These are phyloP conservation scores for Plasmodium cynomolgi DNA, from an alignment of 169 alveolate genomes.

Conservation along the genomic window DNA sequence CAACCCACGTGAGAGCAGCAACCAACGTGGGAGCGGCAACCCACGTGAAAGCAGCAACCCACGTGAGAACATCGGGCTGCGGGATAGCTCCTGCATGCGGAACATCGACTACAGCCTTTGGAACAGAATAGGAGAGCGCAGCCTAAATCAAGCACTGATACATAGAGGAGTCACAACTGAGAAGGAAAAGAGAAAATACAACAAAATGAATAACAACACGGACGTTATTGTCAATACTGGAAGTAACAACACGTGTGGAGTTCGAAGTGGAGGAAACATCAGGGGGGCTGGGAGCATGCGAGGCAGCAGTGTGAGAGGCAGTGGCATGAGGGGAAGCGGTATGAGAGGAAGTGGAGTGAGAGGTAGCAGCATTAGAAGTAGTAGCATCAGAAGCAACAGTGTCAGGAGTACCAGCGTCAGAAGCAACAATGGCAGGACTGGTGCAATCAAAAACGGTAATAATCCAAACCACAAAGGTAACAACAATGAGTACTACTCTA, in stretches of 20 bases:
- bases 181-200: background rate
- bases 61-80: slow-evolving; percentile 1
- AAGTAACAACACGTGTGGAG: background rate
- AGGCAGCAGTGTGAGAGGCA: background rate
- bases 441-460: background rate
- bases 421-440: background rate
- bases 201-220: background rate
- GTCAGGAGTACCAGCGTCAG: background rate
- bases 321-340: background rate
- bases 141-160: background rate
- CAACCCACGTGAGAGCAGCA: background rate
- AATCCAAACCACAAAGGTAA: background rate
- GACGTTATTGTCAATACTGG: background rate
- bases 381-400: background rate
- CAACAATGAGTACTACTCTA: background rate
- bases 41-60: background rate
- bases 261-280: background rate
- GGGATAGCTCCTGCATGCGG: background rate
- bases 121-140: background rate
- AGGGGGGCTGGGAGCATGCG: background rate
- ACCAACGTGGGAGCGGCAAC: background rate
- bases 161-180: background rate
- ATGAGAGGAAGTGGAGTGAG: background rate
- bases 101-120: slow-evolving; percentile 1
- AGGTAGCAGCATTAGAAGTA: background rate